Evolutionary conservation across 352 stramenopile species (phyloP).

Genomic region (Globisporangium heterothallicum): DNA sequence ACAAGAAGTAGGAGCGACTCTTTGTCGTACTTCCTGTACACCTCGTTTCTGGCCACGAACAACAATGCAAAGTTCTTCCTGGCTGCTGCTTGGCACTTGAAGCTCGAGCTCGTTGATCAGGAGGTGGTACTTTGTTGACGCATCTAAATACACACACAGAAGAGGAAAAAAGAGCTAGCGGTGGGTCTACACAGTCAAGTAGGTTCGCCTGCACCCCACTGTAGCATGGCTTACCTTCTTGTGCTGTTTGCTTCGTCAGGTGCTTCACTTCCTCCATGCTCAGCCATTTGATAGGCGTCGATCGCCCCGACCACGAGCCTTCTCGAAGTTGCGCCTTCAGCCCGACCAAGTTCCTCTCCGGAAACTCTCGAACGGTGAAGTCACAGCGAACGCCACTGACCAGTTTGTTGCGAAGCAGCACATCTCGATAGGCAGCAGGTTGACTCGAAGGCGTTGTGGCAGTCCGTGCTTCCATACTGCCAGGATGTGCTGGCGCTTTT

Average conservation of each 20-base stretch:
- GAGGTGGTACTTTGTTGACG: not conserved
- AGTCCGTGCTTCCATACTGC: not conserved
- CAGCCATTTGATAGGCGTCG: slow-evolving; percentile 8
- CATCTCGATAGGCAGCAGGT: not conserved
- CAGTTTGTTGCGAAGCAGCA: not conserved
- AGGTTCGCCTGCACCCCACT: too few relatives aligned
- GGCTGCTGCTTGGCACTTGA: not conserved
- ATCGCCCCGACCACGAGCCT: not conserved
- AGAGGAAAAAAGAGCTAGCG: not conserved
- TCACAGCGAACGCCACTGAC: slow-evolving; percentile 7
- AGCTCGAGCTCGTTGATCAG: not conserved
- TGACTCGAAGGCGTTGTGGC: not conserved
- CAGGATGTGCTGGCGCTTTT: not conserved
- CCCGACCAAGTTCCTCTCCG: not conserved
- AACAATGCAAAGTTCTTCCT: not conserved
- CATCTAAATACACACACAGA: not conserved
- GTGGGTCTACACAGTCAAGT: not conserved
- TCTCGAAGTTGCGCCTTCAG: slow-evolving; percentile 6
- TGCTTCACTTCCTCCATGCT: not conserved
- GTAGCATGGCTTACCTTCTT: too few relatives aligned
- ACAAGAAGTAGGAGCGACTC: not conserved
- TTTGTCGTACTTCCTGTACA: not conserved
- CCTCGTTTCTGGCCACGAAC: not conserved
- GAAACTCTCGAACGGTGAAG: slow-evolving; percentile 9
- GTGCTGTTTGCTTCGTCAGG: not conserved